These are phyloP conservation scores for Spergularia marina DNA, from an alignment of 148 eudicot genomes.

Conservation along the genomic window DNA sequence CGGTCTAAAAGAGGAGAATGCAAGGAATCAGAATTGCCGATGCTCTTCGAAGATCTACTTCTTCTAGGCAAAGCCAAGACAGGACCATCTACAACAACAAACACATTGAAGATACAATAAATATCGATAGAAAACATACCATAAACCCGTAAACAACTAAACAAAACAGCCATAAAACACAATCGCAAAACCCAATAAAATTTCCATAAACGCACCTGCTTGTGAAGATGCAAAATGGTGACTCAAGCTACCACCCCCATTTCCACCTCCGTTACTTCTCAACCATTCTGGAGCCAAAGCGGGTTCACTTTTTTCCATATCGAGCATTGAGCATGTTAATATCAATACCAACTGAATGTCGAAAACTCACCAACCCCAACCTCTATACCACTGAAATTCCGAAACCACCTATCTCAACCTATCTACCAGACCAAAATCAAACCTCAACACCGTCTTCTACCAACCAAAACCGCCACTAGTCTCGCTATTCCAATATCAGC, in stretches of 20 bases:
- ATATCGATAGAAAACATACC: not conserved
- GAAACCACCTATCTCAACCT: not conserved
- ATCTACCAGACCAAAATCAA: not conserved
- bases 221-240: slow-evolving; percentile 49
- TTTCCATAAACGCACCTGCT: slow-evolving; percentile 34
- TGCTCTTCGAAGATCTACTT: slow-evolving; percentile 42
- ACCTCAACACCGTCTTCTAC: not conserved
- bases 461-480: not conserved
- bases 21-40: slow-evolving; percentile 34
- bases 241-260: slow-evolving; percentile 52
- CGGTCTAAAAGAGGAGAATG: slow-evolving; percentile 37
- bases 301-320: slow-evolving; percentile 92
- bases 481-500: not conserved
- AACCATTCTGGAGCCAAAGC: slow-evolving; percentile 90
- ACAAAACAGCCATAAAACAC: not conserved
- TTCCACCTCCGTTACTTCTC: slow-evolving; percentile 61
- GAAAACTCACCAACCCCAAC: not conserved
- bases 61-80: slow-evolving; percentile 35
- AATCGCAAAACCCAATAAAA: not conserved
- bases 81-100: slow-evolving; percentile 38
- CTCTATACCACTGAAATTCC: not conserved
- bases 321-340: slow-evolving; percentile 48
- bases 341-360: slow-evolving; percentile 13
- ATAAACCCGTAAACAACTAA: not conserved
- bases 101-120: not conserved